Evolutionary conservation across 768 basidiomycete species (phyloP), one percentile per base, ranked within the genome.

Genomic region (Xerocomellus dryophilus): DNA sequence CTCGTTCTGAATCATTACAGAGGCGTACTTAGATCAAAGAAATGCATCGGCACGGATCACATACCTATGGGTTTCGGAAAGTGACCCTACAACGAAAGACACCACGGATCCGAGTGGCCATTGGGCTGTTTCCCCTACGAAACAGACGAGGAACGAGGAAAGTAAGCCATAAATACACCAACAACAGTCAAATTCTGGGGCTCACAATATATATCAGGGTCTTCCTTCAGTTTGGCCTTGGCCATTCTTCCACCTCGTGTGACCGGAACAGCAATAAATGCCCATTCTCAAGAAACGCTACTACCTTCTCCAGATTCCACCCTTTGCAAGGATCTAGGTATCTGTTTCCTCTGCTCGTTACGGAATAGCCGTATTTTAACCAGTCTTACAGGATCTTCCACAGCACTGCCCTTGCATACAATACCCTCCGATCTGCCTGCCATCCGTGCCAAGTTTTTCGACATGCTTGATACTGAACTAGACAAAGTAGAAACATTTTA

Each of bases 401-500:
- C 67, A 21, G 41, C 53, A 4, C 64, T 76, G 3, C 71, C 79
- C 3, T 58, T 85, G 15, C 71, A 69, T 27, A 73, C 78, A 18
- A 70, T 89, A 23, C 66, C 88, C 14, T 74, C 78, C 2, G 68
- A 76, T 11, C 74, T 94, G 21, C 78, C 83, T 10, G 77, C 81
- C 0, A 72, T 78, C 25, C 88, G 95, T 63, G 64, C 71, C 25
- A 75, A 74, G 9, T 98, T 97, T 73, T 90, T 98, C 56, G 76
- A 81, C 2, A 76, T 83, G 23, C 27, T 29, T 8, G 90, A 96
- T 60, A 65, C 66, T 1, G 86, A 99, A 65, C 74, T 98, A 4
- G 83, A 86, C 18, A 97, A 95, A 68, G 83, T 98, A 14, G 90
- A 92, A 57, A 70, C 74, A 1, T 99, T 99, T 70, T 99, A 91